Evolutionary conservation across 306 rosid genomes (phyloP).

Genomic region (Pyrus communis): DNA sequence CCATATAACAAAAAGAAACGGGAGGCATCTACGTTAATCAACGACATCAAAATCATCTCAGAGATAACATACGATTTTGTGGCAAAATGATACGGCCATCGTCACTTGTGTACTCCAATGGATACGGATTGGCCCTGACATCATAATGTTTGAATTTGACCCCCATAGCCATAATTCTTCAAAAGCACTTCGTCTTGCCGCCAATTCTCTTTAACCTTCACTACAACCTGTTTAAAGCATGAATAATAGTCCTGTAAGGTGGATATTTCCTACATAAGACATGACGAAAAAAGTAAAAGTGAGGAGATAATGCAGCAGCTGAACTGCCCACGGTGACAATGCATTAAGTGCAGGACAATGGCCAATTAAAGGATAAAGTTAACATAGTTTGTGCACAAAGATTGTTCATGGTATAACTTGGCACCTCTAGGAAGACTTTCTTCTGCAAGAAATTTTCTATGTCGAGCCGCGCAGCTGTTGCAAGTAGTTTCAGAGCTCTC

Average conservation of each 20-base stretch:
- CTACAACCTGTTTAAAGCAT: conserved; percentile 66
- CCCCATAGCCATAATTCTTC: conserved; percentile 80
- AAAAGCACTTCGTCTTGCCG: conserved; percentile 84
- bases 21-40: not conserved
- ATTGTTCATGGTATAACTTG: not conserved
- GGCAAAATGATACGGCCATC: not conserved
- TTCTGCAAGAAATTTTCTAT: conserved; percentile 82
- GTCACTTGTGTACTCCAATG: not conserved
- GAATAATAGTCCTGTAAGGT: not conserved
- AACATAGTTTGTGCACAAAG: not conserved
- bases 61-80: not conserved
- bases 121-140: not conserved
- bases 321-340: not conserved
- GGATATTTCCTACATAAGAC: conserved; percentile 1
- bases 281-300: not conserved
- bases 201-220: conserved; percentile 90
- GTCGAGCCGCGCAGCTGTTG: conserved; percentile 90
- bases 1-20: not conserved
- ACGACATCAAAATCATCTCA: not conserved
- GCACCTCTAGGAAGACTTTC: conserved; percentile 90
- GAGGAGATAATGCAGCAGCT: not conserved
- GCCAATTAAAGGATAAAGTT: not conserved
- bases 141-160: conserved; percentile 58
- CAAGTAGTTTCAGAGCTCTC: conserved; percentile 85
- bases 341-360: not conserved